These are phyloP conservation scores for Arthrobotrys megalospora DNA, from an alignment of 2,329 filamentous ascomycete genomes.

Conservation along the genomic window DNA sequence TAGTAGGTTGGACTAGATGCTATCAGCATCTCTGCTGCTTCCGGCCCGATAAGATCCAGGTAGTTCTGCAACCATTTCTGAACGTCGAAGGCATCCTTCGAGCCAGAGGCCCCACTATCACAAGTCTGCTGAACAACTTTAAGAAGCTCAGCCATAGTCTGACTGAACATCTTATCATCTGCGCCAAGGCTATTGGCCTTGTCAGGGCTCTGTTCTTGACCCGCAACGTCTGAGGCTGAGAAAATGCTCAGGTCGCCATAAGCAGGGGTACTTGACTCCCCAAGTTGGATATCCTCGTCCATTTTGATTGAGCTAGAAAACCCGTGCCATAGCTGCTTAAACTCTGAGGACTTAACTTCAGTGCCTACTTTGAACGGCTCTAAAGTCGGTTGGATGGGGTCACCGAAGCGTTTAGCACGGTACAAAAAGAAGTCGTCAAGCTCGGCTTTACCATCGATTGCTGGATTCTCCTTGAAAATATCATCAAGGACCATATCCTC, in stretches of 20 bases:
- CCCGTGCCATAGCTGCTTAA: conserved; percentile 49
- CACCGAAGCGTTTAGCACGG: background rate
- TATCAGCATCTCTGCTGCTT: conserved; percentile 29
- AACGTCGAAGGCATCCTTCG: conserved; percentile 33
- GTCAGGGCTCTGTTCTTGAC: background rate
- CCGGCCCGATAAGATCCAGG: conserved; percentile 18
- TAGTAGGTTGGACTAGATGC: conserved; percentile 37
- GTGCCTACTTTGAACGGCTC: background rate
- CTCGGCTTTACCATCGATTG: background rate
- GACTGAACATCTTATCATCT: conserved; percentile 30
- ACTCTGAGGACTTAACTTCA: conserved; percentile 27
- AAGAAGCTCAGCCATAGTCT: conserved; percentile 42
- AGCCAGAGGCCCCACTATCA: conserved; percentile 9
- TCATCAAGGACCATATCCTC: conserved; percentile 20
- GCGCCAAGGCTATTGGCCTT: background rate
- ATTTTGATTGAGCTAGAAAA: conserved; percentile 48
- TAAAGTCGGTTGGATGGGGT: background rate
- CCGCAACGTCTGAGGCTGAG: background rate
- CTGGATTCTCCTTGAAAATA: background rate
- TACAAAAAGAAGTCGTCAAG: conserved; percentile 2
- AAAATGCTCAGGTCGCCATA: conserved; percentile 14
- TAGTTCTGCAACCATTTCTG: conserved; percentile 37
- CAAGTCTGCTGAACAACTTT: conserved; percentile 43
- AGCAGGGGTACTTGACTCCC: background rate
- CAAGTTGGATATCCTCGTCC: conserved; percentile 43